Conservation (phyloP, 2,329 filamentous ascomycete species). For the Venturia pyrina region DNA sequence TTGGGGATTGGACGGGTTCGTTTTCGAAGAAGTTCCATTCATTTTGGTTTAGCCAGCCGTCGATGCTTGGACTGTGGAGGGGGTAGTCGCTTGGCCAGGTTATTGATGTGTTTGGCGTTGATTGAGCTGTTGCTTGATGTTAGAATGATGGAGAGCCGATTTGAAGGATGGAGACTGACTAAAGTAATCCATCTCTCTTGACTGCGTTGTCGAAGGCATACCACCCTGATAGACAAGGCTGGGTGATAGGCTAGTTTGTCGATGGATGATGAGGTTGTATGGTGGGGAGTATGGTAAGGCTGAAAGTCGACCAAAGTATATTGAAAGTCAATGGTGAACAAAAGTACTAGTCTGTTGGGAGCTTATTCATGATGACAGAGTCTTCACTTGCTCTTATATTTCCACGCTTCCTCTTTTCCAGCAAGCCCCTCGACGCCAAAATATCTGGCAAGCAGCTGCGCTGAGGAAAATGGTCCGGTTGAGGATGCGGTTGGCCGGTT, state of each 20-base stretch:
- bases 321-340: background rate
- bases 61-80: background rate
- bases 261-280: background rate
- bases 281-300: background rate
- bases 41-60: background rate
- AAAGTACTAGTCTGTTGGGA: background rate
- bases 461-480: background rate
- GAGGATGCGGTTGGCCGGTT: background rate
- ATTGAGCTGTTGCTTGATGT: background rate
- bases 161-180: background rate
- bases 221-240: background rate
- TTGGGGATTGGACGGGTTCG: background rate
- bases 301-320: background rate
- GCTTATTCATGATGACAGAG: background rate
- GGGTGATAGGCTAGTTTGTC: background rate
- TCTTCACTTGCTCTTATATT: background rate
- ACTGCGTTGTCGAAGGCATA: background rate
- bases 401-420: background rate
- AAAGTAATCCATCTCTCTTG: background rate
- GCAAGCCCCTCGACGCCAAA: background rate
- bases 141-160: background rate
- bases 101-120: background rate
- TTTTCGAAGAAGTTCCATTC: background rate
- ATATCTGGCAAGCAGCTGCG: background rate
- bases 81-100: background rate